Conservation (phyloP, 768 basidiomycete species). For the Psilocybe azurescens region DNA sequence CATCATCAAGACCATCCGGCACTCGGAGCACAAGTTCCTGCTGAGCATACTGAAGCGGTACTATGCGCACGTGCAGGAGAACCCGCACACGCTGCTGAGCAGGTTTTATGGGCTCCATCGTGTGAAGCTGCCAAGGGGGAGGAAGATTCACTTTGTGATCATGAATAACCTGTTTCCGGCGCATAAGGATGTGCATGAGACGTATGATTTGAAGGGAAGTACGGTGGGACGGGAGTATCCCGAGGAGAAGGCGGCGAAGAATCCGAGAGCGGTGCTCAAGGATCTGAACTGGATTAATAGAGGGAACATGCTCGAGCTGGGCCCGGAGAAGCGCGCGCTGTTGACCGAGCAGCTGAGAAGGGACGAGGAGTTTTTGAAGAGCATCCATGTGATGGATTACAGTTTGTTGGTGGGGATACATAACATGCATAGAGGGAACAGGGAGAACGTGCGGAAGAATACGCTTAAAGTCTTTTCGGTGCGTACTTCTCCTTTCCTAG, state of each 20-base stretch:
- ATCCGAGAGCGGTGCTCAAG: conserved; percentile 90
- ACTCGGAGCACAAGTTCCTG: conserved; percentile 93
- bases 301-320: conserved; percentile 79
- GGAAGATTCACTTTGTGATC: conserved; percentile 98
- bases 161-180: conserved; percentile 99
- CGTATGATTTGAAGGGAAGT: conserved; percentile 95
- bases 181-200: conserved; percentile 97
- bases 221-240: conserved; percentile 89
- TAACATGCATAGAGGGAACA: conserved; percentile 87
- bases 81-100: conserved; percentile 93
- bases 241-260: conserved; percentile 79
- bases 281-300: conserved; percentile 97
- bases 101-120: conserved; percentile 97
- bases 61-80: conserved; percentile 82
- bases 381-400: conserved; percentile 94
- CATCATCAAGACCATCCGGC: conserved; percentile 99
- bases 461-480: conserved; percentile 94
- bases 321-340: conserved; percentile 92
- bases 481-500: conserved; percentile 31
- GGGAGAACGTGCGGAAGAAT: conserved; percentile 89
- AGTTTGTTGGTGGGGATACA: conserved; percentile 94
- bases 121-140: conserved; percentile 92
- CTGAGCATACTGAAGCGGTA: conserved; percentile 84
- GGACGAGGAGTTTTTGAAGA: conserved; percentile 85
- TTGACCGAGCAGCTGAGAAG: conserved; percentile 90